Conservation (phyloP, 805 yeast genomes). For the Myxozyma udenii region DNA sequence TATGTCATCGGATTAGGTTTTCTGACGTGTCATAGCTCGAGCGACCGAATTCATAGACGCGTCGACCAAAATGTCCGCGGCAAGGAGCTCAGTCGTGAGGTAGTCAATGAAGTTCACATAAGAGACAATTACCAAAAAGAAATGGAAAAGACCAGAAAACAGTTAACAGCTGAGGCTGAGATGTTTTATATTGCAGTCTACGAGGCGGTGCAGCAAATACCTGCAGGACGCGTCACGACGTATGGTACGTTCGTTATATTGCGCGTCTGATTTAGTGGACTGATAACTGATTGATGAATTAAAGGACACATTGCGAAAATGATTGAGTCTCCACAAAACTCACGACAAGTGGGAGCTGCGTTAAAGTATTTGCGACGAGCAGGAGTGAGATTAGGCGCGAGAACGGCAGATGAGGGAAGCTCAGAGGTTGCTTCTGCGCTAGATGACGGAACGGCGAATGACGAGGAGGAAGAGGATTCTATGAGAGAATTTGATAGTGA, state of each 20-base stretch:
- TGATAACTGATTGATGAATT: too few species aligned
- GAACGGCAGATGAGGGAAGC: not conserved
- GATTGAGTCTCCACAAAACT: constrained; percentile 58
- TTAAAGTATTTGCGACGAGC: constrained; percentile 49
- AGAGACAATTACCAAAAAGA: too few species aligned
- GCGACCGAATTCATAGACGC: too few species aligned
- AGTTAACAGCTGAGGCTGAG: constrained; percentile 47
- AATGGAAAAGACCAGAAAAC: too few species aligned
- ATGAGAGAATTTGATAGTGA: constrained; percentile 33
- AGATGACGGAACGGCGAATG: constrained; percentile 15
- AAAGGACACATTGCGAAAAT: constrained; percentile 65
- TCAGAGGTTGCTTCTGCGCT: constrained; percentile 28
- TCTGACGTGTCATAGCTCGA: too few species aligned
- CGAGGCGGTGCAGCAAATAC: constrained; percentile 51
- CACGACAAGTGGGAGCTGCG: constrained; percentile 73
- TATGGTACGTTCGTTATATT: constrained; percentile 63
- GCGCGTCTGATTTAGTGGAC: too few species aligned
- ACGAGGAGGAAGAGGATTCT: constrained; percentile 13
- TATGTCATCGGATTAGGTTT: too few species aligned
- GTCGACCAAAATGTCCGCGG: too few species aligned
- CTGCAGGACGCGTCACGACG: constrained; percentile 62
- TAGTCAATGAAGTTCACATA: too few species aligned
- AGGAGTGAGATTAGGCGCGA: not conserved
- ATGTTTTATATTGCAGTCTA: constrained; percentile 64
- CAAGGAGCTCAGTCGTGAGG: too few species aligned